Evolutionary conservation across 192 early-diverging fungal genomes (phyloP).

Genomic region (Funneliformis geosporum): DNA sequence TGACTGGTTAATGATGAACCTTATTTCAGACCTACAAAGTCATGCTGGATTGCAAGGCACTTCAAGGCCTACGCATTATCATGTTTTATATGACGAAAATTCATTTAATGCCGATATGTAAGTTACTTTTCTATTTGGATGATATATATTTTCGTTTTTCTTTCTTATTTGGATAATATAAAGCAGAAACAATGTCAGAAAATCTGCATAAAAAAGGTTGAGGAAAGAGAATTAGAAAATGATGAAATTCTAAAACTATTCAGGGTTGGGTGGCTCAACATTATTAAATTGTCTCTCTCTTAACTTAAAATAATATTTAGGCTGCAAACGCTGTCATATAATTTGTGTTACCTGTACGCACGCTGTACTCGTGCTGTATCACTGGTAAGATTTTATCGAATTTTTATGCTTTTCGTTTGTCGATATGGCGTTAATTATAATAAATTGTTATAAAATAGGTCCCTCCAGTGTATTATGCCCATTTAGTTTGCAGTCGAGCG

Average conservation of each 20-base stretch:
- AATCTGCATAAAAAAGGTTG: too few species aligned
- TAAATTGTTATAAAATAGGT: slow-evolving; percentile 30
- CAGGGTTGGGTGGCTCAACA: too few species aligned
- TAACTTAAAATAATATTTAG: slow-evolving; percentile 10
- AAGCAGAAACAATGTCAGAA: too few species aligned
- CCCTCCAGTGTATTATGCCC: slow-evolving; percentile 93
- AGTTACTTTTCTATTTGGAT: not conserved
- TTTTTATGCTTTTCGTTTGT: not conserved
- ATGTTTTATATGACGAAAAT: slow-evolving; percentile 88
- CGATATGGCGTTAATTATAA: not conserved
- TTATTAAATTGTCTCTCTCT: too few species aligned
- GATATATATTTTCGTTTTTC: not conserved
- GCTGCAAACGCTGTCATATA: slow-evolving; percentile 86
- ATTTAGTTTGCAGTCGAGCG: slow-evolving; percentile 84
- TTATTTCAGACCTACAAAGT: slow-evolving; percentile 64
- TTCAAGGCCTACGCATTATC: slow-evolving; percentile 91
- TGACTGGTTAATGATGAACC: not conserved
- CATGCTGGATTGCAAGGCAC: slow-evolving; percentile 94
- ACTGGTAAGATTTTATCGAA: slow-evolving; percentile 43
- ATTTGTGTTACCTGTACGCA: slow-evolving; percentile 90
- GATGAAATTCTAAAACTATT: too few species aligned
- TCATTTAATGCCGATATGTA: slow-evolving; percentile 66
- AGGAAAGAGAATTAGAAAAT: too few species aligned
- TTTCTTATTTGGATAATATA: too few species aligned
- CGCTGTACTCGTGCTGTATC: slow-evolving; percentile 87